A percentile compares a stretch with the other conserved stretches of the same genome.
Conservation (phyloP, 148 eudicot genomes). For the Arctostaphylos glauca region DNA sequence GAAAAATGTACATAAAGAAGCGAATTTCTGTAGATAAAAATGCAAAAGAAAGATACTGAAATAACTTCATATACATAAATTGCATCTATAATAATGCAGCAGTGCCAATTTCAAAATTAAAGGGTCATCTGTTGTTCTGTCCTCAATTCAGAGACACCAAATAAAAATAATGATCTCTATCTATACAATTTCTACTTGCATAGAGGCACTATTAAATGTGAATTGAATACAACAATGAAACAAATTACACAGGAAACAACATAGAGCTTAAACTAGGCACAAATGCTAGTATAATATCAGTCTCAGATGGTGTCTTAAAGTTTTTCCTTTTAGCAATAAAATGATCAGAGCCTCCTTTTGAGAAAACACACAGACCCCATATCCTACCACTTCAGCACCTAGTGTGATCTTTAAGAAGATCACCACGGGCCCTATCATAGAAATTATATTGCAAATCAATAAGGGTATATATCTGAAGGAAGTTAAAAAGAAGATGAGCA, state of each 20-base stretch:
- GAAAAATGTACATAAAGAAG: not conserved
- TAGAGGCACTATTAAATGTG: not conserved
- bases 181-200: not conserved
- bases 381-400: not conserved
- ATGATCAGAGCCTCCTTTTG: not conserved
- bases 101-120: not conserved
- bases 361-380: not conserved
- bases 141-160: not conserved
- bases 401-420: not conserved
- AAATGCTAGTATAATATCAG: not conserved
- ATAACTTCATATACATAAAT: not conserved
- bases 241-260: not conserved
- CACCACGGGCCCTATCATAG: not conserved
- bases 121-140: not conserved
- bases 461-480: not conserved
- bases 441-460: not conserved
- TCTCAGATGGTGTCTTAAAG: not conserved
- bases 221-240: not conserved
- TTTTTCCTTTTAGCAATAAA: not conserved
- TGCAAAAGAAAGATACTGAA: not conserved
- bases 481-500: conserved; percentile 1
- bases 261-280: not conserved
- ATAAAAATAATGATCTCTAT: not conserved
- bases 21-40: not conserved
- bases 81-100: not conserved